Evolutionary conservation across 1,139 yeast species (phyloP).

Genomic region (Magnusiomyces ingens): DNA sequence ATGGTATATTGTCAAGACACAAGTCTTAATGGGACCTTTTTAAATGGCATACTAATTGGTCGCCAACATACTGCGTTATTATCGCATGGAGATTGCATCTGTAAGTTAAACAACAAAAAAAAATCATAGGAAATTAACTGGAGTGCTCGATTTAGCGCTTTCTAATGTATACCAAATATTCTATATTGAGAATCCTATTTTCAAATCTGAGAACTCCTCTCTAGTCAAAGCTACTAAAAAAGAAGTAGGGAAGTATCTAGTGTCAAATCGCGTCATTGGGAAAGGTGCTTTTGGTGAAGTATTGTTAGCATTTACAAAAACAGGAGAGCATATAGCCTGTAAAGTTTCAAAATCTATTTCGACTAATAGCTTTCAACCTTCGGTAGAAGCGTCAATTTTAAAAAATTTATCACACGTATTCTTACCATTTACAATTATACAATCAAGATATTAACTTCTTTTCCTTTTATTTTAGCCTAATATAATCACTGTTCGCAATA

Average conservation of each 20-base stretch:
- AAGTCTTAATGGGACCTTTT: slow-evolving; percentile 48
- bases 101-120: slow-evolving; percentile 12
- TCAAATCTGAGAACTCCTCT: slow-evolving; percentile 16
- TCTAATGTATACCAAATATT: slow-evolving; percentile 31
- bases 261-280: slow-evolving; percentile 44
- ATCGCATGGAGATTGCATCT: slow-evolving; percentile 41
- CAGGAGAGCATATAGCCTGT: slow-evolving; percentile 25
- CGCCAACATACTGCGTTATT: slow-evolving; percentile 37
- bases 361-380: slow-evolving; percentile 17
- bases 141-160: slow-evolving; percentile 26
- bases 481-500: slow-evolving; percentile 21
- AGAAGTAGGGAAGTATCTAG: slow-evolving; percentile 37
- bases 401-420: slow-evolving; percentile 20
- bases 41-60: slow-evolving; percentile 38
- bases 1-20: slow-evolving; percentile 48
- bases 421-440: background rate
- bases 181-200: slow-evolving; percentile 22
- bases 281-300: slow-evolving; percentile 59
- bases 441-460: background rate
- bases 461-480: slow-evolving; percentile 22
- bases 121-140: background rate
- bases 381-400: slow-evolving; percentile 22
- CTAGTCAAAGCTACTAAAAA: slow-evolving; percentile 21
- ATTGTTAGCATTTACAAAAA: slow-evolving; percentile 18
- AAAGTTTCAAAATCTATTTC: slow-evolving; percentile 20